Evolutionary conservation across 2,329 filamentous ascomycete genomes (phyloP), one percentile per base, ranked within the genome.

Genomic region (Blumeria graminis): DNA sequence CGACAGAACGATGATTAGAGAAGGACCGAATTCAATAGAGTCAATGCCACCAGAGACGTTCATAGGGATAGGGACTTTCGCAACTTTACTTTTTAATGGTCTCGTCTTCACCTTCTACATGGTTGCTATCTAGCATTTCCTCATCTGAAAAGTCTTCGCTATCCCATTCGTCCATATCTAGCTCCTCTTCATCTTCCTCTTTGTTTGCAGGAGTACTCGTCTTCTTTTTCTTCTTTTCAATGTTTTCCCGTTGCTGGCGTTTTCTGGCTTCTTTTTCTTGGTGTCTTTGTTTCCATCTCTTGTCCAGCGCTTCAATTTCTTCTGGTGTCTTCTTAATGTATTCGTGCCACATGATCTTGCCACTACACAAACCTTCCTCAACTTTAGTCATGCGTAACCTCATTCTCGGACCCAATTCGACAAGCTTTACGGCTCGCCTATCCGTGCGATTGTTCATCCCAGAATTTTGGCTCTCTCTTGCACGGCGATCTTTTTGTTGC

Each of bases 271-370:
- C 89, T 72, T 93, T 95, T 43, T 92, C 85, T 64, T 81, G 78
- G 57, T 78, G 76, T 64, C 79, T 77, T 70, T 83, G 71, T 62
- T 88, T 82, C 86, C 92, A 96, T 62, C 79, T 77, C 71, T 82
- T 78, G 62, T 96, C 89, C 63, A 95, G 70, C 60, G 84, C 78
- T 65, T 81, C 77, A 57, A 87, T 71, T 68, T 98, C 89, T 16
- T 78, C 76, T 62, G 80, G 80, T 6, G 79, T 80, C 75, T 98
- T 98, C 66, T 82, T 78, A 56, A 96, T 81, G 66, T 87, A 93
- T 67, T 95, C 88, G 68, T 98, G 92, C 92, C 92, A 98, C 84
- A 98, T 86, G 57, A 94, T 77, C 67, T 87, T 92, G 54, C 92
- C 92, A 32, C 78, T 76, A 64, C 88, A 95, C 6, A 96, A 70